Evolutionary conservation across 2,329 filamentous ascomycete genomes (phyloP), one percentile per base, ranked within the genome.

Genomic region (Cercospora sp.): DNA sequence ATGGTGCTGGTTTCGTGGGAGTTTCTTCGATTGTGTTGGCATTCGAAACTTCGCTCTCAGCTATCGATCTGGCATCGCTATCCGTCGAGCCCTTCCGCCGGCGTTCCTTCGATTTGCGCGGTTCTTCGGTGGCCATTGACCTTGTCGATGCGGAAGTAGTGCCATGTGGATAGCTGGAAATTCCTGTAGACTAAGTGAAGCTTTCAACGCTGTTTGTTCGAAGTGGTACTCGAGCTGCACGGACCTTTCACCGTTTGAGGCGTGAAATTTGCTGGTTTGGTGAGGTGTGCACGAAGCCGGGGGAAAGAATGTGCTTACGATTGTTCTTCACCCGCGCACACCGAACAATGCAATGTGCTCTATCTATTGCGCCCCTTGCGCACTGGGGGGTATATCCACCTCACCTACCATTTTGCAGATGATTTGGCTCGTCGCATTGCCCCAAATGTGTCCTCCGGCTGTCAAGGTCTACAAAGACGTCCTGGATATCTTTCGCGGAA

Each of bases 1-100:
- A 88, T 64, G 68, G 74, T 55, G 71, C 75, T 10, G 62, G 68
- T 36, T 69, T 72, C 45, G 60, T 66, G 9, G 53, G 66, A 62
- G 69, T 64, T 60, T 63, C 31, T 55, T 69, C 60, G 70, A 72
- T 60, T 57, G 59, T 33, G 53, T 69, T 51, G 59, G 48, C 45
- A 66, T 60, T 67, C 67, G 48, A 71, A 71, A 30, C 71, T 73
- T 53, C 42, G 60, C 31, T 58, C 55, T 66, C 67, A 64, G 62
- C 61, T 51, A 58, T 57, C n/a, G 65, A 65, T 28, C 61, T 36
- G 6, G n/a, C 23, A 23, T 42, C 36, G 59, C 67, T 72, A 58
- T 68, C 63, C 9, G 61, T 67, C 53, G 71, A 72, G 39, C 69
- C 48, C n/a, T 61, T 69, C 39, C 63, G 42, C 45, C 66, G 51